Base-by-base conservation (phyloP, 2,329 filamentous ascomycete genomes). In the Keithomyces neogunnii region DNA sequence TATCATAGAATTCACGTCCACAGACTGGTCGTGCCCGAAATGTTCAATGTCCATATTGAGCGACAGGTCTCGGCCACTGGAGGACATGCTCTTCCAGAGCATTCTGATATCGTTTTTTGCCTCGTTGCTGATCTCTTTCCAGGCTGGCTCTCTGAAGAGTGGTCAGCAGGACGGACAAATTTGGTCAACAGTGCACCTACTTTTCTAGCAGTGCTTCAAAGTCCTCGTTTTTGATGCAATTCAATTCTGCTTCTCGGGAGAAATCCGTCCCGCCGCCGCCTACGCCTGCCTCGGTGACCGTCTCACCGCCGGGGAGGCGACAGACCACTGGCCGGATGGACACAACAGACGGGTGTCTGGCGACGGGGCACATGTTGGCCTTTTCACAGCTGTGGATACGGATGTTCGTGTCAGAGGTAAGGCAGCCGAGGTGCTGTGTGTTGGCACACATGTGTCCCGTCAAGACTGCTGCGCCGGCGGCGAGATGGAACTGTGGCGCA, bases 321-420 rank as follows among this genome's bases (percentile, higher is more conserved):
- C 83, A 82, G 13, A 96, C 77, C 42, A 96, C 84, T 0, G 91
- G 91, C 5, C 81, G 81, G 49, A 96, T 92, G 62, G 80, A 84
- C 5, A 96, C 85, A 0, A 87, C 77, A 0, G 77, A 73, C 1
- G 69, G 63, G 5, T 63, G 73, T 57, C 62, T 64, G 46, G 70
- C 73, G 0, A 75, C 69, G 0, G 70, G 61, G 57, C 86, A 89
- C 28, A 76, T 74, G 53, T 78, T 80, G 0, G 84, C 87, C 55
- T 81, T 85, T 61, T 95, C 90, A 59, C 92, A 96, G 61, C 89
- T 95, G 65, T 97, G 92, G 5, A 97, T 73, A 2, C 86, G 81
- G 1, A 81, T 82, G 26, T 72, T 70, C 29, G 77, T 65, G 29
- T 85, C 73, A 0, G 71, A 70, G 0, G 88, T 95, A 30, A 96